A percentile compares a stretch with the other conserved stretches of the same genome.
Evolutionary conservation across 306 rosid genomes (phyloP).

Genomic region (Datisca glomerata): DNA sequence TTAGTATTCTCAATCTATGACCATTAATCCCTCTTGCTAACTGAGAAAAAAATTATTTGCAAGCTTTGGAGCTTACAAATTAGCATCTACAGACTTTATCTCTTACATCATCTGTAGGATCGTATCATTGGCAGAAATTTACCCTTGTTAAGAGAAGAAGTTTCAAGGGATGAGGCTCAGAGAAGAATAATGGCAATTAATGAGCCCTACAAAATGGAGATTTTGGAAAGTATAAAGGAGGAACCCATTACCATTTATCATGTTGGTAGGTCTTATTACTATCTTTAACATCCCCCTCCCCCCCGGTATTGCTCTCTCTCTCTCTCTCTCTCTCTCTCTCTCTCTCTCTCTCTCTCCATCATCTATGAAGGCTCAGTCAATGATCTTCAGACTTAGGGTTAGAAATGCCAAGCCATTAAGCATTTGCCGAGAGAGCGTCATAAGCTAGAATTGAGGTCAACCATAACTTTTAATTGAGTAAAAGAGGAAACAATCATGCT

Average conservation of each 20-base stretch:
- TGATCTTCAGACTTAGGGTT: too few relatives aligned
- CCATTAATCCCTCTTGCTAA: neutral
- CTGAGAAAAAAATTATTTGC: conserved; percentile 1
- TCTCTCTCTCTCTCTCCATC: too few relatives aligned
- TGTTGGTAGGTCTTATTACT: conserved; percentile 48
- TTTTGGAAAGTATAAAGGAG: conserved; percentile 83
- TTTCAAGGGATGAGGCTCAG: conserved; percentile 81
- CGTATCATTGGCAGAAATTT: conserved; percentile 65
- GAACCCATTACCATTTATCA: conserved; percentile 86
- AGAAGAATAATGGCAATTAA: conserved; percentile 68
- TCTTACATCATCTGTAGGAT: conserved; percentile 43
- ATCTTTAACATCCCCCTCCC: conserved; percentile 5
- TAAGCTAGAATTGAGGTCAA: too few relatives aligned
- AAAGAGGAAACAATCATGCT: too few relatives aligned
- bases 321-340: too few relatives aligned
- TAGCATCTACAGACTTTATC: conserved; percentile 11
- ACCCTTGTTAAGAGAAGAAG: conserved; percentile 90
- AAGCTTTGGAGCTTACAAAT: conserved; percentile 15
- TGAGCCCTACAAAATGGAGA: conserved; percentile 91
- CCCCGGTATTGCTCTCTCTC: too few relatives aligned
- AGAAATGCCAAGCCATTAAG: too few relatives aligned
- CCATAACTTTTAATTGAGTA: too few relatives aligned
- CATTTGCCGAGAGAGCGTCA: too few relatives aligned
- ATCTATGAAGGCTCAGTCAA: too few relatives aligned
- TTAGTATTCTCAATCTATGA: conserved; percentile 14